phyloP scores from a whole-genome alignment of 176 grass and related monocot species.

The Olyra latifolia region DNA sequence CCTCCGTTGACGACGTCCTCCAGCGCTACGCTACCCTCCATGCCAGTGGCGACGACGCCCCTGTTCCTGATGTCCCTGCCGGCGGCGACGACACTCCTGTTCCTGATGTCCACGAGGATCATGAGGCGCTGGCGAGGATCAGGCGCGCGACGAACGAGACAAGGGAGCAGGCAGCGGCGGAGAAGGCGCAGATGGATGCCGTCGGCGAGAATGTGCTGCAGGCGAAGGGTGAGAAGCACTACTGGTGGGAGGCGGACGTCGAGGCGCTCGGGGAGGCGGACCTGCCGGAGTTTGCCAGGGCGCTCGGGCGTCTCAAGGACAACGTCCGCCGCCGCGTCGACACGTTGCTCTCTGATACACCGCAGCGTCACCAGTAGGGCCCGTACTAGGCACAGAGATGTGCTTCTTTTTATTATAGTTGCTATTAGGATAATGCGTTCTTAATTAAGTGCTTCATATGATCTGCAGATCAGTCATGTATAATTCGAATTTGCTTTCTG shows the following conservation, averaged over 20 bases:
- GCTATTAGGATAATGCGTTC: too few relatives aligned
- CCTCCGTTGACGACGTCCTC: conserved; percentile 1
- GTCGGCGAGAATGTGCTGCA: background rate
- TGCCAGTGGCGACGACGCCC: background rate
- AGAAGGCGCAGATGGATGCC: background rate
- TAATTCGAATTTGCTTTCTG: too few relatives aligned
- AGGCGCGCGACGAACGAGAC: background rate
- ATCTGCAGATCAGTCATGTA: too few relatives aligned
- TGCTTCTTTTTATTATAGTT: too few relatives aligned
- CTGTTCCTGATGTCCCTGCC: too few relatives aligned
- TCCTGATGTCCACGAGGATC: background rate
- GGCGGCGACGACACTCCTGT: background rate
- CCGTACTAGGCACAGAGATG: too few relatives aligned
- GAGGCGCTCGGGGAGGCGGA: conserved; percentile 14
- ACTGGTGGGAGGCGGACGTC: conserved; percentile 18
- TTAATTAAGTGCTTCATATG: too few relatives aligned
- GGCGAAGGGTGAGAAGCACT: background rate
- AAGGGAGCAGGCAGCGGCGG: background rate
- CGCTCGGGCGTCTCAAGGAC: background rate
- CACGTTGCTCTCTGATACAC: background rate
- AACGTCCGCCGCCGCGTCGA: background rate
- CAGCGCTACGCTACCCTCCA: background rate
- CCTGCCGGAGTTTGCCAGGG: conserved; percentile 18
- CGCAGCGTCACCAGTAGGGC: background rate
- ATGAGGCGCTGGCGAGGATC: background rate